Base-by-base conservation (phyloP, 176 grass and related monocot species). In the Carex myosuroides region DNA sequence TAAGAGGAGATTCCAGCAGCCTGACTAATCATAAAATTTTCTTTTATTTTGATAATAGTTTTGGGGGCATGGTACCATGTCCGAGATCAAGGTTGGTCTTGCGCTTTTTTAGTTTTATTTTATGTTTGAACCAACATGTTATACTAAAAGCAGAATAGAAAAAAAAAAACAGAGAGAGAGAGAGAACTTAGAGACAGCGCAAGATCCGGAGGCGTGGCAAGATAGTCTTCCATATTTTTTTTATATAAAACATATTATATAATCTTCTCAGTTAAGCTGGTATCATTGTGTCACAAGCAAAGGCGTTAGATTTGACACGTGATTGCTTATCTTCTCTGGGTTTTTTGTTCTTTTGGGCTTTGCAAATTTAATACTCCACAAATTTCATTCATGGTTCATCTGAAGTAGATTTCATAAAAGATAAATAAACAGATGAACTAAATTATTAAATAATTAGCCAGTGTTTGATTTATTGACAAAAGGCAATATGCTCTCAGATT, bases 1-100 rank as follows among this genome's bases (percentile, higher is more conserved):
- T 69, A 83, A 63, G 35, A 63, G 60, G 13, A 83, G 81, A 83
- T 83, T 83, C 81, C 58, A 53, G 3, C 60, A 83, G 48, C 13
- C 13, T 53, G 21, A 83, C 42, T 53, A 20, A 69, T 50, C 0
- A 35, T 32, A 53, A 83, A 9, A 12, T 9, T 65, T 35, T 22
- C 21, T 66, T 83, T 66, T n/a, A 66, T 32, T 30, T 53, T 69
- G 62, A 20, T 69, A 67, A 67, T 69, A 35, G 56, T 69, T 83
- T 83, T 66, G 81, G 81, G 35, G 13, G 81, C 39, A 83, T 83
- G 81, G 32, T 83, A 52, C 81, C 80, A 83, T 83, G 81, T 69
- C 39, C 21, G 20, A 55, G 81, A 13, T 18, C 48, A 78, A 50
- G 44, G 3, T 78, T 77, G 50, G 73, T 24, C 73, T 17, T 56